phyloP scores from a whole-genome alignment of 192 early-diverging fungal genomes.

The Podila verticillata region DNA sequence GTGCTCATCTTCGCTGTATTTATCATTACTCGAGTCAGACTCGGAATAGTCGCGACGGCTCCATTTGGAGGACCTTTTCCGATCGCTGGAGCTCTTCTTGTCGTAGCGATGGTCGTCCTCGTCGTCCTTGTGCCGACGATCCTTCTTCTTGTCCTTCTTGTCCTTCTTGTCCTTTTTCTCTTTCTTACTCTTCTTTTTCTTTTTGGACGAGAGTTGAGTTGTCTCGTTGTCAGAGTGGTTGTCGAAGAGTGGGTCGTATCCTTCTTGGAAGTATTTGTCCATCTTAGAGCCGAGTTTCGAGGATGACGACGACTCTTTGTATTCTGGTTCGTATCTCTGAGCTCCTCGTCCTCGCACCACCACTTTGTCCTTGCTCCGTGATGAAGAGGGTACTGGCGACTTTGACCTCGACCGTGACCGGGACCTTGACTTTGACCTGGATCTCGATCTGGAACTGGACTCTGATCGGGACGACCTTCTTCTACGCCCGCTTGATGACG shows the following conservation, averaged over 20 bases:
- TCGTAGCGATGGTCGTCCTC: background rate
- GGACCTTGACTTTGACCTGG: background rate
- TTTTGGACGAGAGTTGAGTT: conserved; percentile 8
- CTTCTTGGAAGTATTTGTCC: conserved; percentile 66
- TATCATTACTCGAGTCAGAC: background rate
- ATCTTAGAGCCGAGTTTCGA: conserved; percentile 57
- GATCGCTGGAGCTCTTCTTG: background rate
- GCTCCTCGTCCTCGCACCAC: conserved; percentile 19
- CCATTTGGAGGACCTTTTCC: background rate
- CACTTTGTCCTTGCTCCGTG: background rate
- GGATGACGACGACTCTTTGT: background rate
- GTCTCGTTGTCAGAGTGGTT: conserved; percentile 34
- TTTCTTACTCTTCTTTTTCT: conserved; percentile 29
- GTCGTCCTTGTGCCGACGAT: conserved; percentile 1
- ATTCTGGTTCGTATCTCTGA: conserved; percentile 3
- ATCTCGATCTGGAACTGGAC: background rate
- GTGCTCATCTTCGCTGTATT: background rate
- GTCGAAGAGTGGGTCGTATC: conserved; percentile 60
- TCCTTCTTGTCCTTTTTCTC: conserved; percentile 19
- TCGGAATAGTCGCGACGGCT: background rate
- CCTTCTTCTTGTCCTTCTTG: conserved; percentile 23
- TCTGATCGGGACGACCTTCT: too few species aligned
- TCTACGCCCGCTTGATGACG: too few species aligned
- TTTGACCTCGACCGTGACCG: background rate
- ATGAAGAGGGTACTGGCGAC: conserved; percentile 5